Evolutionary conservation across 108 stramenopile genomes (phyloP).

Genomic region (Pseudonitzschia delicatissima): DNA sequence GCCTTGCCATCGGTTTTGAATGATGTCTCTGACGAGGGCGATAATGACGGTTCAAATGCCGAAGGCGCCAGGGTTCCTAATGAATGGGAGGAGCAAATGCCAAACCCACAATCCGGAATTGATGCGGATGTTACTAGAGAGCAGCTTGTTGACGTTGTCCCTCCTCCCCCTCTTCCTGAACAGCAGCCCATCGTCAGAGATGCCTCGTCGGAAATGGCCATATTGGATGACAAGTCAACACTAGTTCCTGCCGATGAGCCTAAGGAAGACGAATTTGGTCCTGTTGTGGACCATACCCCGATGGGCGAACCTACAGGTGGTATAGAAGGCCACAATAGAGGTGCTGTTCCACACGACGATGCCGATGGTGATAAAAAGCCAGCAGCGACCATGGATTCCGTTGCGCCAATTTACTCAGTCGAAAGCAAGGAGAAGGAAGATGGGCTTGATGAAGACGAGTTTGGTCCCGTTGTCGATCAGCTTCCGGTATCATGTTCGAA

Average conservation of each 20-base stretch:
- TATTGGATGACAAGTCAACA: slow-evolving; percentile 34
- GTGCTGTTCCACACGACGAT: slow-evolving; percentile 3
- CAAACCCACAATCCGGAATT: slow-evolving; percentile 48
- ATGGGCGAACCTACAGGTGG: background rate
- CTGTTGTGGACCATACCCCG: slow-evolving; percentile 44
- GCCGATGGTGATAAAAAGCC: background rate
- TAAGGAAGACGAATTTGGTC: slow-evolving; percentile 48
- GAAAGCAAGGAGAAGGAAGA: slow-evolving; percentile 29
- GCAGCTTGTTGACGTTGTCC: slow-evolving; percentile 30
- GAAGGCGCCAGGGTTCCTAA: slow-evolving; percentile 17
- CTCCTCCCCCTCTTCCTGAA: slow-evolving; percentile 18
- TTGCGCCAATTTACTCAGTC: slow-evolving; percentile 14
- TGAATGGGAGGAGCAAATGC: slow-evolving; percentile 29
- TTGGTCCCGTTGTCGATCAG: slow-evolving; percentile 50
- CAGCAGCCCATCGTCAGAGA: slow-evolving; percentile 19
- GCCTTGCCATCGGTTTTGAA: slow-evolving; percentile 35
- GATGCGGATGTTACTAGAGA: slow-evolving; percentile 26
- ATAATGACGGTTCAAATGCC: slow-evolving; percentile 25
- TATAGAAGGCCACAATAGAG: slow-evolving; percentile 3
- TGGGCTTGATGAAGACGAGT: slow-evolving; percentile 37
- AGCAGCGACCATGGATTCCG: slow-evolving; percentile 22
- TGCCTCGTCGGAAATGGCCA: slow-evolving; percentile 43
- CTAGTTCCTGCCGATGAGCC: slow-evolving; percentile 34
- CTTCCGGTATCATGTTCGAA: slow-evolving; percentile 28
- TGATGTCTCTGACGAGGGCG: slow-evolving; percentile 39